Evolutionary conservation across 495 filamentous ascomycete genomes (phyloP).

Genomic region (Acidomyces sp.): DNA sequence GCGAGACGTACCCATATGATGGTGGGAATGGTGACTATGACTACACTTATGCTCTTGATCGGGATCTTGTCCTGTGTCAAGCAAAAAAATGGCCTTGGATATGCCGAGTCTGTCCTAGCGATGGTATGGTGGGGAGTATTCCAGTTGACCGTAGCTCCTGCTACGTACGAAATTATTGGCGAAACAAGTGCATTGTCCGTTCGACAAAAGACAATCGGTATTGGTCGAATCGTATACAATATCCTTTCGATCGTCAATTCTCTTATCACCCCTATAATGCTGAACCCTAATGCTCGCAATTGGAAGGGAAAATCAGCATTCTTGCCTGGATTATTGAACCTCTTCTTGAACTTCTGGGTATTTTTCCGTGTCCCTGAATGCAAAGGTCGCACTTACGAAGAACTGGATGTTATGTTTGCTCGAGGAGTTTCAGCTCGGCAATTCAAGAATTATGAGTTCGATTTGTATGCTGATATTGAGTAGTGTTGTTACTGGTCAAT

Average conservation of each 20-base stretch:
- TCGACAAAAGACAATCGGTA: constrained; percentile 40
- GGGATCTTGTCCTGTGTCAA: too few relatives aligned
- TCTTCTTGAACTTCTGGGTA: constrained; percentile 31
- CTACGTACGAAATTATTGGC: too few relatives aligned
- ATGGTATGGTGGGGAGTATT: too few relatives aligned
- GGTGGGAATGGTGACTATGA: too few relatives aligned
- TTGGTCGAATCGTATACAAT: constrained; percentile 45
- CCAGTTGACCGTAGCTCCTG: too few relatives aligned
- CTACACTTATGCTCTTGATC: too few relatives aligned
- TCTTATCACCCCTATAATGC: constrained; percentile 38
- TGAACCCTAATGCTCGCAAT: constrained; percentile 39
- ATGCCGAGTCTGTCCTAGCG: too few relatives aligned
- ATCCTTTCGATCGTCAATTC: constrained; percentile 27
- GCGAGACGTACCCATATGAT: too few relatives aligned
- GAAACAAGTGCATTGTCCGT: too few relatives aligned
- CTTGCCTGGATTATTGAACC: constrained; percentile 42
- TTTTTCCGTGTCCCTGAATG: constrained; percentile 29
- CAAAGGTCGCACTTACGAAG: constrained; percentile 24
- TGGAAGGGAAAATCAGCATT: constrained; percentile 37
- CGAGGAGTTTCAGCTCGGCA: constrained; percentile 23
- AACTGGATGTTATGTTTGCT: constrained; percentile 30
- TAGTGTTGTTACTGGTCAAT: too few relatives aligned
- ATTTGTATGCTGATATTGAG: too few relatives aligned
- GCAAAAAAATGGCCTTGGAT: too few relatives aligned
- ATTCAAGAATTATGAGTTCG: constrained; percentile 22